Conservation (phyloP, 805 yeast genomes). For the Candida nitratophila region DNA sequence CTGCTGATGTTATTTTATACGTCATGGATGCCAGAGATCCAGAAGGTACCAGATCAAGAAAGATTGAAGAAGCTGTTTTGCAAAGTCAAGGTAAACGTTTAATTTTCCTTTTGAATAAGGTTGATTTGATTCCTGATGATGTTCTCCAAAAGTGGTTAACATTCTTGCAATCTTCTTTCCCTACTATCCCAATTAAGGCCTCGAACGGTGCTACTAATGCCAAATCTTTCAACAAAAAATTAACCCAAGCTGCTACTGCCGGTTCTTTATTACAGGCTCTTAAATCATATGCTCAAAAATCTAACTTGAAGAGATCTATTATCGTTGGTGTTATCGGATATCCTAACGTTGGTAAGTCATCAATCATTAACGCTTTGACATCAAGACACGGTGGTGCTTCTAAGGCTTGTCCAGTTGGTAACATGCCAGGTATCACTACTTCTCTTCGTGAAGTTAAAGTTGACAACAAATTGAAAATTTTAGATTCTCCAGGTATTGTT, state of each 20-base stretch:
- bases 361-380: conserved; percentile 84
- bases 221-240: conserved; percentile 61
- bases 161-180: conserved; percentile 74
- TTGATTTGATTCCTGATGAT: conserved; percentile 85
- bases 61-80: conserved; percentile 84
- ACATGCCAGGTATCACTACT: conserved; percentile 96
- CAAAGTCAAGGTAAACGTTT: conserved; percentile 77
- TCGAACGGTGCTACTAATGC: conserved; percentile 67
- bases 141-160: conserved; percentile 80
- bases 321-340: conserved; percentile 95
- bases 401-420: conserved; percentile 91
- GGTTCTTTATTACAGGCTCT: conserved; percentile 68
- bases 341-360: conserved; percentile 96
- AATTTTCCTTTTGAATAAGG: conserved; percentile 81
- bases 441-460: conserved; percentile 85
- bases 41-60: conserved; percentile 85
- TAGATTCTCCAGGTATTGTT: conserved; percentile 97
- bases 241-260: conserved; percentile 68
- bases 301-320: conserved; percentile 81
- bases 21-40: conserved; percentile 99
- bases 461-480: conserved; percentile 78
- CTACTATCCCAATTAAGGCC: conserved; percentile 85
- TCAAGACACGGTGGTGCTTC: conserved; percentile 68
- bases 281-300: conserved; percentile 76
- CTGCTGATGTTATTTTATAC: conserved; percentile 83